These are phyloP conservation scores for Paecilomyces sp. DNA, from an alignment of 2,329 filamentous ascomycete species.

Conservation along the genomic window DNA sequence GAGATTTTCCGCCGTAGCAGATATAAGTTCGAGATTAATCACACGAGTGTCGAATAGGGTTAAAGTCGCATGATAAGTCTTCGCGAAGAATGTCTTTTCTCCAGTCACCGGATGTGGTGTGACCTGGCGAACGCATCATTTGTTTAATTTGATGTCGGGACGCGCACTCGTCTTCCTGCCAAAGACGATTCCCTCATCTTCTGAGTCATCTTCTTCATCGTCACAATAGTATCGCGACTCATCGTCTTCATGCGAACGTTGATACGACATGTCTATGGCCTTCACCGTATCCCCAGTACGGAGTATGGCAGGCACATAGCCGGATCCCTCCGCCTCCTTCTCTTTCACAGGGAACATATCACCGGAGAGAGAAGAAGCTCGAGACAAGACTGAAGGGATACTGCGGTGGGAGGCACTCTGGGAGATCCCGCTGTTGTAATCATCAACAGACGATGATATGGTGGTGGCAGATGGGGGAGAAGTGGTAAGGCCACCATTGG, in stretches of 20 bases:
- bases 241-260: slow-evolving; percentile 24
- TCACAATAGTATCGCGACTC: slow-evolving; percentile 34
- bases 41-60: too few species aligned
- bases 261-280: slow-evolving; percentile 14
- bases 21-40: neutral
- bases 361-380: slow-evolving; percentile 39
- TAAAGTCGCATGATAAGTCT: neutral
- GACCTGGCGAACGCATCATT: neutral
- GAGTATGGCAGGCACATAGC: slow-evolving; percentile 29
- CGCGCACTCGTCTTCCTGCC: slow-evolving; percentile 24
- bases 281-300: slow-evolving; percentile 38
- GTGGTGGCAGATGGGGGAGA: slow-evolving; percentile 39
- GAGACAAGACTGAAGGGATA: slow-evolving; percentile 39
- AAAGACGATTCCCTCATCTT: slow-evolving; percentile 36
- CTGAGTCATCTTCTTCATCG: slow-evolving; percentile 36
- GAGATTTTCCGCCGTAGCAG: neutral
- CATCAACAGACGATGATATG: slow-evolving; percentile 40
- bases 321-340: slow-evolving; percentile 17
- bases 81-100: neutral
- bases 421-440: slow-evolving; percentile 40
- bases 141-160: neutral
- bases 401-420: slow-evolving; percentile 42
- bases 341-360: slow-evolving; percentile 24
- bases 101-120: too few species aligned
- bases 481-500: slow-evolving; percentile 18